Conservation (phyloP, 164 flowering plant species). For the Pachysandra terminalis region DNA sequence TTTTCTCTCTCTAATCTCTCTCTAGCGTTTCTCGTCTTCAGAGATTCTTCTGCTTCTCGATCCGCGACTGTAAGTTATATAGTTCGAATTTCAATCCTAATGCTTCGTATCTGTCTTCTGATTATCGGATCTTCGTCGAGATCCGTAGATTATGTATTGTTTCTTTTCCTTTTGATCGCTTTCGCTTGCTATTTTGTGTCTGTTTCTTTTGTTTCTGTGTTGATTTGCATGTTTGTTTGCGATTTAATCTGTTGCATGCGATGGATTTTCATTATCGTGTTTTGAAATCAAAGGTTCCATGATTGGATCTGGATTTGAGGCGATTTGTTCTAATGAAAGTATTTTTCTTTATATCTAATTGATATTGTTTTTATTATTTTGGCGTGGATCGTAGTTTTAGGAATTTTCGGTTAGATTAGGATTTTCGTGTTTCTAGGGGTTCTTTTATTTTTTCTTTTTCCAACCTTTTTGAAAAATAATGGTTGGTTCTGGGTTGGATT, state of each 20-base stretch:
- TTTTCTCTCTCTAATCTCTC: slow-evolving; percentile 12
- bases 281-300: background rate
- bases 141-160: background rate
- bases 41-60: slow-evolving; percentile 12
- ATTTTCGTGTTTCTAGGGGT: background rate
- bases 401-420: background rate
- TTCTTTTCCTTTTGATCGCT: background rate
- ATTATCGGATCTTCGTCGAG: background rate
- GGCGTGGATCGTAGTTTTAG: background rate
- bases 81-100: background rate
- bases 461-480: background rate
- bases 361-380: too few relatives aligned
- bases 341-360: background rate
- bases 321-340: background rate
- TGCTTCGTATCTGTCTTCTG: background rate
- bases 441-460: background rate
- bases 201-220: background rate
- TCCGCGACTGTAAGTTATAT: slow-evolving; percentile 16
- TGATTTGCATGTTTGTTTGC: background rate
- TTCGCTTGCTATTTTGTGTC: background rate
- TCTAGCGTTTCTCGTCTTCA: slow-evolving; percentile 6
- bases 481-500: background rate
- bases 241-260: background rate
- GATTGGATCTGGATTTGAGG: slow-evolving; percentile 1
- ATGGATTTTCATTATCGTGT: background rate